These are phyloP conservation scores for Tagetes erecta DNA, from an alignment of 129 eudicot species.

Conservation along the genomic window DNA sequence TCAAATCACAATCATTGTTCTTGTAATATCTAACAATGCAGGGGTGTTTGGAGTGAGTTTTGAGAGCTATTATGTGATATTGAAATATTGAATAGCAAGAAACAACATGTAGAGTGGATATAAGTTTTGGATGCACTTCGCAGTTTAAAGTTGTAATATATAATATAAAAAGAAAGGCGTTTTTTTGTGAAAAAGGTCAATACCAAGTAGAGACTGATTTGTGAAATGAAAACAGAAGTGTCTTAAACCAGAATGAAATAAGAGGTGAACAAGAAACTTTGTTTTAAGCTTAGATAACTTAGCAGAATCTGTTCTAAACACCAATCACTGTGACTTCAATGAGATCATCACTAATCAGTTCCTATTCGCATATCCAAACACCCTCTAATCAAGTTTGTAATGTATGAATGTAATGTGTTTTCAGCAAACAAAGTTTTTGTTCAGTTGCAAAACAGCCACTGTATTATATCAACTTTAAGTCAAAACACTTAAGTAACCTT, in stretches of 20 bases:
- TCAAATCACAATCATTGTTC: constrained; percentile 15
- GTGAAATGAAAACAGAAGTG: background rate
- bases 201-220: background rate
- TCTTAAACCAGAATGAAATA: background rate
- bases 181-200: background rate
- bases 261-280: background rate
- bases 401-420: background rate
- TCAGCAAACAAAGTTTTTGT: background rate
- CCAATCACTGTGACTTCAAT: background rate
- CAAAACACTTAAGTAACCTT: background rate
- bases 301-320: background rate
- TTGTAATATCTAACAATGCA: background rate
- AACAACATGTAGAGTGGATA: background rate
- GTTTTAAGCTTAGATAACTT: background rate
- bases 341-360: background rate
- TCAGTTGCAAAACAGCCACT: background rate
- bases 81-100: background rate
- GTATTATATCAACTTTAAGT: background rate
- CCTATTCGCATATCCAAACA: background rate
- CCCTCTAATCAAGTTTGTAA: background rate
- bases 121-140: background rate
- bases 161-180: background rate
- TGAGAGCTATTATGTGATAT: background rate
- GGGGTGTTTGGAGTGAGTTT: background rate
- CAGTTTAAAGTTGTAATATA: background rate